Evolutionary conservation across 331 rosid genomes (phyloP), one percentile per base, ranked within the genome.

Genomic region (Acacia pycnantha): DNA sequence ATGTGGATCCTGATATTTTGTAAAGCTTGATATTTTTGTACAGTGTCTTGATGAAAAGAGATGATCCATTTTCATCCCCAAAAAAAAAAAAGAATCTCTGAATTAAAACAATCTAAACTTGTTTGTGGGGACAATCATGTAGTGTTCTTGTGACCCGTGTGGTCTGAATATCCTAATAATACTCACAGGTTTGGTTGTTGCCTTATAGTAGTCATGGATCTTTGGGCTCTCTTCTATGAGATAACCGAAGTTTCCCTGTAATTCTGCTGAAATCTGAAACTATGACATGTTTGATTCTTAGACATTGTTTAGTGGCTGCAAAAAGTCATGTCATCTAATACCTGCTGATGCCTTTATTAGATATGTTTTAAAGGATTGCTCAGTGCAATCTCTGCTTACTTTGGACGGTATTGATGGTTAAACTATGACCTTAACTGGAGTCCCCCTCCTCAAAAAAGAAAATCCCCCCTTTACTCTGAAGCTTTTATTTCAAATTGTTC

Each of bases 91-190:
- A 48, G 35, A 22, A 9, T 51, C 64, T 15, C 4, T 16, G 8
- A 14, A 64, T 69, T 16, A 26, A 59, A 50, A 75, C 68, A 58
- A 59, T 75, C 31, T 29, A 75, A 18, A 77, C 71, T 46, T 65
- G 56, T 67, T 51, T 71, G 70, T 16, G 66, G 81, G 79, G 43
- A 15, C 71, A 48, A 26, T 31, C 22, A 27, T 80, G 77, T 74
- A 37, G n/a, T 27, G 51, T 18, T 27, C 70, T 48, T 22, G 56
- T n/a, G 19, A 67, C 79, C 71, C 27, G n/a, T 79, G 24, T 43
- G 22, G 8, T 51, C 62, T 11, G 65, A 80, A 50, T 53, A 72
- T 51, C 15, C 11, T 5, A 46, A n/a, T n/a, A 26, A n/a, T n/a
- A 26, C 7, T 53, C 51, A 22, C 16, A 46, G 44, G 73, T 29